Evolutionary conservation across 129 eudicot species (phyloP), one percentile per base, ranked within the genome.

Genomic region (Logfia minima): DNA sequence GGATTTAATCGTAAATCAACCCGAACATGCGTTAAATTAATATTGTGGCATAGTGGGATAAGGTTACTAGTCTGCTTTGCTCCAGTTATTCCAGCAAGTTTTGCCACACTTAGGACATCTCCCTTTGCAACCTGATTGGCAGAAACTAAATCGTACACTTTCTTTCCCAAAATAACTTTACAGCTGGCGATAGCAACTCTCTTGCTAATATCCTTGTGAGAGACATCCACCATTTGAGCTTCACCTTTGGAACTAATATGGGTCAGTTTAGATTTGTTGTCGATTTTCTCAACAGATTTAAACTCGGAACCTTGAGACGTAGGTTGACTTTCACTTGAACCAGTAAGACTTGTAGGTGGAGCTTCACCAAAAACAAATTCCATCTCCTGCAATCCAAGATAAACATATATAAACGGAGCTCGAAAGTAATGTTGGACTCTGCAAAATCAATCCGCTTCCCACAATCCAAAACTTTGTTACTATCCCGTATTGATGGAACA

Each of bases 181-280:
- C 97, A 85, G 60, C 96, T 88, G 2, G 98, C 98, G 4, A 87
- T 77, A 19, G 98, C 98, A 23, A 92, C 87, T 79, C 98, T 81
- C 84, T 85, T 87, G 79, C 85, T 90, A 56, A 74, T 80, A 28
- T 87, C 93, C 79, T 93, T 93, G 70, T 86, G 80, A 11, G 98
- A 87, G 34, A 90, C 86, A 68, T 93, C 97, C 48, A 93, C 98
- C 98, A 93, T 93, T 72, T 87, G 97, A 18, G 98, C 97, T 83
- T 93, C 96, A 31, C 97, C 97, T 77, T 79, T 87, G 37, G 66
- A 48, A 24, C 84, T 81, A 59, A 90, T 75, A 78, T 90, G 98
- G 14, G 96, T 88, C 84, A 93, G 83, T 22, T 63, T 63, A 62
- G 78, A 28, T 61, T 77, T 79, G 22, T 11, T 72, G 35, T 73